These are phyloP conservation scores for Ogataea salicorniae DNA, from an alignment of 805 yeast species.

Conservation along the genomic window DNA sequence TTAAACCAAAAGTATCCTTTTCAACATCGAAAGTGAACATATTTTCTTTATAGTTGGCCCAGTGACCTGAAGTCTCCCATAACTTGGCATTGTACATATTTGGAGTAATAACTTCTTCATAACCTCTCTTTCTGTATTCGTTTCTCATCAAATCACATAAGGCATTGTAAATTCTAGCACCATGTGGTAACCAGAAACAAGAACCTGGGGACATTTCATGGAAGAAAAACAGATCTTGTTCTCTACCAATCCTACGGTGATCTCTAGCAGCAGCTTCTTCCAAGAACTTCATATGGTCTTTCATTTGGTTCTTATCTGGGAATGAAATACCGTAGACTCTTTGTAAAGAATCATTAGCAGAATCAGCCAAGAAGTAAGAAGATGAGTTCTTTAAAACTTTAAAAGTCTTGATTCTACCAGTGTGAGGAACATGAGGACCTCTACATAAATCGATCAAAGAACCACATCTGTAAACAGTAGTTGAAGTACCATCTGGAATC, in stretches of 20 bases:
- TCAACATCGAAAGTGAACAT: conserved; percentile 97
- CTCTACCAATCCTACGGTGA: conserved; percentile 94
- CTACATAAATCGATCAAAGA: conserved; percentile 93
- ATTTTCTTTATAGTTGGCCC: conserved; percentile 96
- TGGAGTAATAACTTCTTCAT: conserved; percentile 98
- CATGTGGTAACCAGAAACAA: conserved; percentile 98
- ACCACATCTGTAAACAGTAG: conserved; percentile 98
- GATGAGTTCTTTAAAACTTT: conserved; percentile 94
- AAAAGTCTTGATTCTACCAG: conserved; percentile 92
- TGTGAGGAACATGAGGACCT: conserved; percentile 97
- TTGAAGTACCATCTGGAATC: conserved; percentile 91
- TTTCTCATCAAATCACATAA: conserved; percentile 71
- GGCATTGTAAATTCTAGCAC: conserved; percentile 93
- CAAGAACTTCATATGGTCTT: conserved; percentile 87
- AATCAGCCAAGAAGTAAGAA: conserved; percentile 91
- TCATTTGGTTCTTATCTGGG: conserved; percentile 97
- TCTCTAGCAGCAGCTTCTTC: conserved; percentile 95
- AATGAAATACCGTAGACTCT: conserved; percentile 96
- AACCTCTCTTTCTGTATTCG: conserved; percentile 91
- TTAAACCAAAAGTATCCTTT: conserved; percentile 89
- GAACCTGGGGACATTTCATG: conserved; percentile 97
- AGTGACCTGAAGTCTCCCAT: conserved; percentile 99
- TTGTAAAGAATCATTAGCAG: conserved; percentile 90
- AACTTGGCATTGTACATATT: conserved; percentile 96
- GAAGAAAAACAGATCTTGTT: conserved; percentile 93